phyloP scores from a whole-genome alignment of 495 filamentous ascomycete species.

The Pseudomonodictys pantanalensis region DNA sequence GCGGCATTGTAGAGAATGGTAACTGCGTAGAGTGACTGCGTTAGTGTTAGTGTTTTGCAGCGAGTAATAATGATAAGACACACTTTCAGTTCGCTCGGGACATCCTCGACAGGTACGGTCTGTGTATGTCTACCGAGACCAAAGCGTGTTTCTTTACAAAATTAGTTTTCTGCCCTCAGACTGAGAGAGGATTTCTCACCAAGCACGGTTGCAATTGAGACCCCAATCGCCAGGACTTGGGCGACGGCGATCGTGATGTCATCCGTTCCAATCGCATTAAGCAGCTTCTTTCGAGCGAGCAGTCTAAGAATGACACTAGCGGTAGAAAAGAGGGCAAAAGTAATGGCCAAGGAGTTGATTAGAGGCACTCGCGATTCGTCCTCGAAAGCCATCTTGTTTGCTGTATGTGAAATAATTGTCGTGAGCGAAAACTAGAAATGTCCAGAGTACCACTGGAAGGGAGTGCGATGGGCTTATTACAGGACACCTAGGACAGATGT shows the following conservation, averaged over 20 bases:
- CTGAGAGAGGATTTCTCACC: neutral
- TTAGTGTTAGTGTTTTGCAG: too few relatives aligned
- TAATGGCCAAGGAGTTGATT: slow-evolving; percentile 16
- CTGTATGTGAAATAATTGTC: too few relatives aligned
- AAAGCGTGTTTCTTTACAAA: slow-evolving; percentile 8
- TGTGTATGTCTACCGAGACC: slow-evolving; percentile 22
- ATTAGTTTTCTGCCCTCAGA: neutral
- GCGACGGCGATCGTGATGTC: slow-evolving; percentile 18
- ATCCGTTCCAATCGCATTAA: slow-evolving; percentile 11
- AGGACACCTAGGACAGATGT: too few relatives aligned
- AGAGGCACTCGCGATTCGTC: slow-evolving; percentile 9
- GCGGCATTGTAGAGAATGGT: too few relatives aligned
- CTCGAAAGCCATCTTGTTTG: neutral
- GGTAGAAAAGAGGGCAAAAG: slow-evolving; percentile 18
- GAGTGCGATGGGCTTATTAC: too few relatives aligned
- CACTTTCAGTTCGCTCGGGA: slow-evolving; percentile 16
- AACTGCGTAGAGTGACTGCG: too few relatives aligned
- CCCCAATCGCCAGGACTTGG: slow-evolving; percentile 21
- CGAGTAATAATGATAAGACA: too few relatives aligned
- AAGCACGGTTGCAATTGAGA: slow-evolving; percentile 17
- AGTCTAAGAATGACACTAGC: slow-evolving; percentile 9
- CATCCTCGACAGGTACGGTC: slow-evolving; percentile 5
- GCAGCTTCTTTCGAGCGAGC: slow-evolving; percentile 6
- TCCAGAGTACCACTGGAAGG: too few relatives aligned
- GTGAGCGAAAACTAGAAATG: too few relatives aligned